Percentiles rank a stretch among this genome's conserved stretches.
Evolutionary conservation across 2,329 filamentous ascomycete species (phyloP).

Genomic region (Aspergillus quadrilineatus): DNA sequence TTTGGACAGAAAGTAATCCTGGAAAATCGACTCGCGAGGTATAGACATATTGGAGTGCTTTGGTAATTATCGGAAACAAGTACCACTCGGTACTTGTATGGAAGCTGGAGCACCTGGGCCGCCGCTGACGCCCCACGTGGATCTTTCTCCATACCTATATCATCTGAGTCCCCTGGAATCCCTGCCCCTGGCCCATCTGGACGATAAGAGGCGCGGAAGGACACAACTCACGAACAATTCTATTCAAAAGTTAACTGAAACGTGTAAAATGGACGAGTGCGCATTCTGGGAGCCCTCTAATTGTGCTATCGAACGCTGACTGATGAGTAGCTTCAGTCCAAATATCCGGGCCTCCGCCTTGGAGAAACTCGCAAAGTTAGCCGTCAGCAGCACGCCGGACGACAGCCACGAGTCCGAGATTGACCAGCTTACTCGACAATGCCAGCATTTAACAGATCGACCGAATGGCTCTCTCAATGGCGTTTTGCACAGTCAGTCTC

Average conservation of each 20-base stretch:
- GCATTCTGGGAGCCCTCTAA: slow-evolving; percentile 5
- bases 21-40: too few species aligned
- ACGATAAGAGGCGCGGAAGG: not conserved
- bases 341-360: slow-evolving; percentile 44
- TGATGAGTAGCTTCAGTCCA: slow-evolving; percentile 28
- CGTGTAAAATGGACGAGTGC: slow-evolving; percentile 34
- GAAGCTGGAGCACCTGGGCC: slow-evolving; percentile 1
- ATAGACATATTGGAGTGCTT: too few species aligned
- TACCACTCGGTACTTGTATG: too few species aligned
- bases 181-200: not conserved
- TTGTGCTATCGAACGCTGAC: slow-evolving; percentile 14
- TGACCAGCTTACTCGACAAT: slow-evolving; percentile 35
- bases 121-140: slow-evolving; percentile 3
- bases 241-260: not conserved
- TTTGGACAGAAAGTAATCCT: too few species aligned
- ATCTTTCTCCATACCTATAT: not conserved
- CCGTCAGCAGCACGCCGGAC: slow-evolving; percentile 36
- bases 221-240: not conserved
- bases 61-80: too few species aligned
- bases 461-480: slow-evolving; percentile 37
- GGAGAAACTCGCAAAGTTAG: slow-evolving; percentile 45
- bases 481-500: slow-evolving; percentile 36
- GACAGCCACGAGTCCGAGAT: slow-evolving; percentile 35
- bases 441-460: slow-evolving; percentile 24
- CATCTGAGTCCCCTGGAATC: not conserved